Conservation (phyloP, 768 basidiomycete species). For the Tephrocybe sp. region DNA sequence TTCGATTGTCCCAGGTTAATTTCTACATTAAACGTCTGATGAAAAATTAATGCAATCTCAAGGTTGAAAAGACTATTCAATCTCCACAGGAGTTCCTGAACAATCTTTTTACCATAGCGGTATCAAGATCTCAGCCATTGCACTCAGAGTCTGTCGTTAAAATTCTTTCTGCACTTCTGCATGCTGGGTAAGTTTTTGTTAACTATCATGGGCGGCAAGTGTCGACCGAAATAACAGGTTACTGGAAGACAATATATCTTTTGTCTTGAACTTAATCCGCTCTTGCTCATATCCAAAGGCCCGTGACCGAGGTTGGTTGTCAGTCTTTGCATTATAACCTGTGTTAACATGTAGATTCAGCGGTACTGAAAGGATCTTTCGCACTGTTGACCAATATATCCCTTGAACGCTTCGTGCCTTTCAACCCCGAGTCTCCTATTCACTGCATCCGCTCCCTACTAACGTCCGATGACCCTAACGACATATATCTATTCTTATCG, state of each 20-base stretch:
- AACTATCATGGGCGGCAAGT: neutral
- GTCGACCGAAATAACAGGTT: conserved; percentile 13
- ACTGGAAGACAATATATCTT: conserved; percentile 19
- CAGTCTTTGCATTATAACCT: neutral
- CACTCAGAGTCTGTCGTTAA: conserved; percentile 17
- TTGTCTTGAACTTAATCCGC: conserved; percentile 24
- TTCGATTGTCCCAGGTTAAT: conserved; percentile 22
- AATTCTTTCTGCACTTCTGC: conserved; percentile 23
- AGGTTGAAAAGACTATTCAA: conserved; percentile 1
- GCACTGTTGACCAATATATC: conserved; percentile 27
- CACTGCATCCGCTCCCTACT: conserved; percentile 56
- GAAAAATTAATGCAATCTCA: neutral
- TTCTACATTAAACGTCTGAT: neutral
- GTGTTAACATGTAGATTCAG: conserved; percentile 17
- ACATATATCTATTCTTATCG: conserved; percentile 62
- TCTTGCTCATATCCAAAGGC: conserved; percentile 19
- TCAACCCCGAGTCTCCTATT: conserved; percentile 31
- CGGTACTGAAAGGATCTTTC: conserved; percentile 35
- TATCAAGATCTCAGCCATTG: neutral
- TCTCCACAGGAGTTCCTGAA: conserved; percentile 7
- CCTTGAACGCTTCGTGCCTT: conserved; percentile 24
- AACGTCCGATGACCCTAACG: conserved; percentile 52
- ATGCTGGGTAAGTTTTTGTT: conserved; percentile 25
- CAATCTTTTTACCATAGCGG: conserved; percentile 6
- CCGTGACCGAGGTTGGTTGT: conserved; percentile 21